Evolutionary conservation across 352 stramenopile species (phyloP), one percentile per base, ranked within the genome.

Genomic region (Globisporangium barbulae): DNA sequence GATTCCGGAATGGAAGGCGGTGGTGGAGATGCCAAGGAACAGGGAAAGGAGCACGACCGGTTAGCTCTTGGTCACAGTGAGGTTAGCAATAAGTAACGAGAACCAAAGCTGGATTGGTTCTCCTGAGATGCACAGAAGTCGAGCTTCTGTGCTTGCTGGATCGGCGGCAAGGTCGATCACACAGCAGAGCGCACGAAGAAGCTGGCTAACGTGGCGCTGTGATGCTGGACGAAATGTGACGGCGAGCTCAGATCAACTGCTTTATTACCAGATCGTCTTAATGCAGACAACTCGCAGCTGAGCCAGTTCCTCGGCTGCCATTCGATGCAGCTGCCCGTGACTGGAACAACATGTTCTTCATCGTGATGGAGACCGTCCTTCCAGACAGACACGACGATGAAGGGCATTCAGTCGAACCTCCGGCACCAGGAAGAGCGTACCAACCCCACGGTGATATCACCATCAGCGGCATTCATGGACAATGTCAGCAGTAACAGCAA

Each of bases 291-390:
- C 60, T 89, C 82, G 50, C 73, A 93, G 12, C 72, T 95, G 47
- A 92, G 85, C 30, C 83, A 84, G 3, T 91, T 92, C 54, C 71
- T 95, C 7, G 86, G 86, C 28, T 95, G 86, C 35, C 86, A 95
- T 60, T 93, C 83, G 54, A 95, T 95, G 86, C 86, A 95, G 64
- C 77, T 95, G 25, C 86, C 86, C 2, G 86, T 95, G 86, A 84
- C 5, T 95, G 86, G 86, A 92, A 95, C 76, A 90, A 89, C 35
- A 93, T 95, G 83, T 93, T 95, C 72, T 95, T 95, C 64, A 71
- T 95, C 31, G 86, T 93, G 37, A 95, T 95, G 86, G 85, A 93
- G 45, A 95, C 93, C 64, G 88, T 93, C 19, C 89, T 93, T 64
- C 74, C 81, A 2, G 79, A 91, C 61, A 78, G 83, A 19, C 76